Percentiles rank a stretch among this genome's conserved stretches.
Evolutionary conservation across 768 basidiomycete genomes (phyloP).

Genomic region (Auricularia sp.): DNA sequence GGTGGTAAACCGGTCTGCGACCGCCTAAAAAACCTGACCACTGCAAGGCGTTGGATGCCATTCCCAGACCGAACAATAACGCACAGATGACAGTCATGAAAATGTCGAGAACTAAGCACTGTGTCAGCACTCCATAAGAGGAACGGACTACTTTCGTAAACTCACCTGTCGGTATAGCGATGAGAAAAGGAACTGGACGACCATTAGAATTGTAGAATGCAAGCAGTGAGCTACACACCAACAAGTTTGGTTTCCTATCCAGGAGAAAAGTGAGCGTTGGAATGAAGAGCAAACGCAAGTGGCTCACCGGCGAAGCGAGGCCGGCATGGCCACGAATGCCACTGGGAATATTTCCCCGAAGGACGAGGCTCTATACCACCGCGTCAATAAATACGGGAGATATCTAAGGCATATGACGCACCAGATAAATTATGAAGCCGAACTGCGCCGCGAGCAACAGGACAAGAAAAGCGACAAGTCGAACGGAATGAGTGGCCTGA

Average conservation of each 20-base stretch:
- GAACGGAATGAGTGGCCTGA: neutral
- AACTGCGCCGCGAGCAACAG: neutral
- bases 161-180: neutral
- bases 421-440: neutral
- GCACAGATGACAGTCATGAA: neutral
- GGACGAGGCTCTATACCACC: neutral
- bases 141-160: neutral
- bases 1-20: neutral
- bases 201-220: neutral
- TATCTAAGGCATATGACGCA: neutral
- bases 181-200: neutral
- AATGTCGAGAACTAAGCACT: neutral
- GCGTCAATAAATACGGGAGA: neutral
- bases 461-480: neutral
- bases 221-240: neutral
- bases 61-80: neutral
- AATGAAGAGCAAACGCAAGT: too few species aligned
- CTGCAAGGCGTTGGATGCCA: neutral
- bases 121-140: neutral
- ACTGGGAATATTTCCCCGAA: neutral
- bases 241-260: neutral
- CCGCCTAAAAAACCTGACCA: neutral
- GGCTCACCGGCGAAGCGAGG: too few species aligned
- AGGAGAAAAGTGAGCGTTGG: too few species aligned
- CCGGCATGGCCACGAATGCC: too few species aligned